Percentiles rank a stretch among this genome's conserved stretches.
phyloP scores from a whole-genome alignment of 768 basidiomycete genomes.

The Vararia minispora region DNA sequence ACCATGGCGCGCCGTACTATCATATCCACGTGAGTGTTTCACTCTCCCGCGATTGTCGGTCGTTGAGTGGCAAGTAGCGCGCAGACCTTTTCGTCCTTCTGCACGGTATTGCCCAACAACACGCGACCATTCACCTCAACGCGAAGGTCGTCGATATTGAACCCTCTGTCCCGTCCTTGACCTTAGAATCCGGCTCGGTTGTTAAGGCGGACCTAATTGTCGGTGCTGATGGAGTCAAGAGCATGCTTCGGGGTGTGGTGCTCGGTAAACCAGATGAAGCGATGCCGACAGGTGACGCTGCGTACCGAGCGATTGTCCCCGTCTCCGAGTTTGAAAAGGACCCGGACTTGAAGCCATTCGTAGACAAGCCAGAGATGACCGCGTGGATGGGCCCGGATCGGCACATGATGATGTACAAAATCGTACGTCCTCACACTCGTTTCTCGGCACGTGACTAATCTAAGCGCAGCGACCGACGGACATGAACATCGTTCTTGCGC shows the following conservation, averaged over 20 bases:
- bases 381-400: constrained; percentile 10
- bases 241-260: constrained; percentile 14
- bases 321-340: constrained; percentile 8
- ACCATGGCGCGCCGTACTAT: constrained; percentile 1
- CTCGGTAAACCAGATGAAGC: constrained; percentile 12
- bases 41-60: no score
- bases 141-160: not conserved
- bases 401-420: constrained; percentile 10
- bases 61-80: not conserved
- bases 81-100: not conserved
- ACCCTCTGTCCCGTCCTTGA: constrained; percentile 8
- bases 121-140: constrained; percentile 1
- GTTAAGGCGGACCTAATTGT: constrained; percentile 18
- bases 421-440: constrained; percentile 5
- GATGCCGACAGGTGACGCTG: constrained; percentile 15
- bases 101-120: not conserved
- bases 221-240: constrained; percentile 18
- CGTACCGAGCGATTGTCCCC: constrained; percentile 12
- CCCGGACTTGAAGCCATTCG: constrained; percentile 5
- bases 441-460: not conserved
- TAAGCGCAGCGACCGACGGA: constrained; percentile 8
- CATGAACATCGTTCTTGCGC: constrained; percentile 13
- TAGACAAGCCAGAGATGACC: constrained; percentile 9
- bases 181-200: constrained; percentile 15
- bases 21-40: no score